Percentiles rank a stretch among this genome's conserved stretches.
Evolutionary conservation across 73 alveolate genomes (phyloP).

Genomic region (Durusdinium trenchii): DNA sequence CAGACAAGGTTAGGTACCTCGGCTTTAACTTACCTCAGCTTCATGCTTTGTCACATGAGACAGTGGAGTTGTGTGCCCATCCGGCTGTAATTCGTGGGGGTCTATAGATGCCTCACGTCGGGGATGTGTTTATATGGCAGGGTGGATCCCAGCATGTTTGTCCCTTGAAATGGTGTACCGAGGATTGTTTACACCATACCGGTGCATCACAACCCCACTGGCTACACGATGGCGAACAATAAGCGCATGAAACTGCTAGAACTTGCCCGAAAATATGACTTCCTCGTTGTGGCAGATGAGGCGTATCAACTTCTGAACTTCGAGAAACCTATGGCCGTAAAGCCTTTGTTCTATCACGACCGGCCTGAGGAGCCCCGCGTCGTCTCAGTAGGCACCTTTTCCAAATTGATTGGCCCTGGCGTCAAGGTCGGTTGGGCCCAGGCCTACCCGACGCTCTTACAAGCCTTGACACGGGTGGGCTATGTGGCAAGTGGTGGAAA

Average conservation of each 20-base stretch:
- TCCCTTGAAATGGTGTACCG: background rate
- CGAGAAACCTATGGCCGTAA: background rate
- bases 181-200: slow-evolving; percentile 87
- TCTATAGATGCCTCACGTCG: background rate
- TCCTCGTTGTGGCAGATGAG: slow-evolving; percentile 90
- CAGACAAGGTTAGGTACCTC: background rate
- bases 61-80: background rate
- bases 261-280: slow-evolving; percentile 48
- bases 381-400: slow-evolving; percentile 89
- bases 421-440: slow-evolving; percentile 92
- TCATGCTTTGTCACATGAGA: too few species aligned
- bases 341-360: slow-evolving; percentile 74
- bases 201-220: slow-evolving; percentile 90
- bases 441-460: slow-evolving; percentile 16
- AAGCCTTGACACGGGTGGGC: slow-evolving; percentile 2
- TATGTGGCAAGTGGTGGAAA: slow-evolving; percentile 55
- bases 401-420: slow-evolving; percentile 93
- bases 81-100: background rate
- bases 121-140: too few species aligned
- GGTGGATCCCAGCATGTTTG: background rate
- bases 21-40: background rate
- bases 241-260: slow-evolving; percentile 41
- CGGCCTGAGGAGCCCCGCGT: slow-evolving; percentile 74
- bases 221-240: slow-evolving; percentile 47
- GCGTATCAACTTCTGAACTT: slow-evolving; percentile 86